Evolutionary conservation across 1,139 yeast genomes (phyloP), one percentile per base, ranked within the genome.

Genomic region (Yamadazyma songkhlaensis): DNA sequence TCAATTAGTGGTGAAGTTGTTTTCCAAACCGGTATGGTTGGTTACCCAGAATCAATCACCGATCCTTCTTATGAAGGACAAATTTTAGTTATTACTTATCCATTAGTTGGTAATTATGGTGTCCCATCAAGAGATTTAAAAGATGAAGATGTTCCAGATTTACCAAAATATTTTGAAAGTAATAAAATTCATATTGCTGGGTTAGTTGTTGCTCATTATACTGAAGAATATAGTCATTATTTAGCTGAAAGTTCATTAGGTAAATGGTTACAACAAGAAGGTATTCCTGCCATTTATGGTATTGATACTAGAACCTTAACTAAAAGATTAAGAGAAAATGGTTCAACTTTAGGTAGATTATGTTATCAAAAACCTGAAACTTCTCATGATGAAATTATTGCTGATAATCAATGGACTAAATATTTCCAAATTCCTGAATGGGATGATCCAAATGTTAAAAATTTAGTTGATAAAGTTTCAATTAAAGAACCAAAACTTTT

Each of bases 11-110:
- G 99, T 75, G 99, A 94, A 72, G 79, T 92, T 58, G 99, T 94
- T 47, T 94, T 94, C 79, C 98, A 92, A 69, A 94, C 99, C 47
- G 98, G 98, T 73, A 94, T 94, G 98, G 98, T 92, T 53, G 99
- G 99, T 48, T 94, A 94, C 64, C 98, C 98, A 33, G 99, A 94
- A 67, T 84, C 97, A 44, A 79, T 94, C 61, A 90, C 98, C 36
- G 99, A 94, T 68, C 98, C 99, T 47, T 92, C 98, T 36, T 94
- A 94, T 64, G 94, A 87, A 59, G 98, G 98, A 48, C 99, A 94
- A 70, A 90, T 94, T 56, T 78, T 94, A 62, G 97, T 92, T 46
- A 85, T 94, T 64, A 94, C 99, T 42, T 90, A 81, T 63, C 98
- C 99, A 21, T 74, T 94, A 55, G 95, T 92, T 38, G 99, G 99